Conservation (phyloP, 176 grass and related monocot genomes). For the Zea luxurians region DNA sequence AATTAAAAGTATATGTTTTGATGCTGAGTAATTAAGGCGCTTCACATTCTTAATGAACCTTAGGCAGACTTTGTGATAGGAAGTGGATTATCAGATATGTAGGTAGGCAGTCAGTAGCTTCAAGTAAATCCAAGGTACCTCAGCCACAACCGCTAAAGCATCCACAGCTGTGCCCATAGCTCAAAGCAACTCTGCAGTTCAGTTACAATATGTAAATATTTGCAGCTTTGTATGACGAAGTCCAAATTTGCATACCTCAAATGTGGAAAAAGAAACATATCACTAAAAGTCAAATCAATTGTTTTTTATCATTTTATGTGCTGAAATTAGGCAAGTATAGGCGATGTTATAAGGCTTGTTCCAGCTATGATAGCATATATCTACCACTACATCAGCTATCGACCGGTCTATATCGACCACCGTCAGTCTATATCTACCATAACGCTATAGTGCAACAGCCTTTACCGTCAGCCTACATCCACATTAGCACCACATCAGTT, state of each 20-base stretch:
- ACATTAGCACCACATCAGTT: no score
- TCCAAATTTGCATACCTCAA: neutral
- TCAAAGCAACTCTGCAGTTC: constrained; percentile 16
- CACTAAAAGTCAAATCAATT: neutral
- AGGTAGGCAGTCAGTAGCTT: neutral
- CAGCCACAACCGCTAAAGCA: constrained; percentile 35
- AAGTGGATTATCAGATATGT: constrained; percentile 3
- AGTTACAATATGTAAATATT: constrained; percentile 3
- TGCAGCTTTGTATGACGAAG: neutral
- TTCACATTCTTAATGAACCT: constrained; percentile 1
- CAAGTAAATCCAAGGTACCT: constrained; percentile 30
- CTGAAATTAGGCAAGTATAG: neutral
- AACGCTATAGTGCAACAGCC: no score
- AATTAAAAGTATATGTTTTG: neutral
- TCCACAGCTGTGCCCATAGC: constrained; percentile 51
- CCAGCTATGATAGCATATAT: no score
- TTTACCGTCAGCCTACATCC: no score
- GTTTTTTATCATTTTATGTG: neutral
- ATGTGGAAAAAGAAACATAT: neutral
- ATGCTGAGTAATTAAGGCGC: neutral
- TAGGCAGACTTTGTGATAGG: neutral
- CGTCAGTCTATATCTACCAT: no score
- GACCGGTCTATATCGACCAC: no score
- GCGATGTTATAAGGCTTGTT: neutral
- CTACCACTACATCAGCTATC: no score